phyloP scores from a whole-genome alignment of 495 filamentous ascomycete species.

The Xylaria grammica region DNA sequence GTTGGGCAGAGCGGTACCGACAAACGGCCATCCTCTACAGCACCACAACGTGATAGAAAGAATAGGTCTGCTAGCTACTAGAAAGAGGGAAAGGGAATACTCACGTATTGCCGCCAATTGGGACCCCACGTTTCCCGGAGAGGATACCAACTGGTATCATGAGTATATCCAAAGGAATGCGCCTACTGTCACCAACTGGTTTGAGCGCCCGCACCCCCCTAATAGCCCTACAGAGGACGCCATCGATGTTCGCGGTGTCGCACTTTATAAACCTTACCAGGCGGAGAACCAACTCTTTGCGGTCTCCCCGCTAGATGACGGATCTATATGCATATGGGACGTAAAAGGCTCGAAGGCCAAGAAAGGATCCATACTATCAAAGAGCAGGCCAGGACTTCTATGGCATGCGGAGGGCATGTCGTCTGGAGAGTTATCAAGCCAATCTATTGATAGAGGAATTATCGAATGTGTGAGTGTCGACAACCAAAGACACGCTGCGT shows the following conservation, averaged over 20 bases:
- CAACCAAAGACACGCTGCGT: slow-evolving; percentile 69
- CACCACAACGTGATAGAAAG: slow-evolving; percentile 32
- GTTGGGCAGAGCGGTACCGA: slow-evolving; percentile 35
- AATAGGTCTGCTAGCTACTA: slow-evolving; percentile 22
- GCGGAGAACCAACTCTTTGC: slow-evolving; percentile 60
- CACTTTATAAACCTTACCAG: slow-evolving; percentile 58
- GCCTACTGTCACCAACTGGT: slow-evolving; percentile 74
- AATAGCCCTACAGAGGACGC: slow-evolving; percentile 37
- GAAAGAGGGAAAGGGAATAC: slow-evolving; percentile 51
- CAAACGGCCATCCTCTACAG: slow-evolving; percentile 36
- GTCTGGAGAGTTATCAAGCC: slow-evolving; percentile 36
- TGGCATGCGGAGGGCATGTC: neutral
- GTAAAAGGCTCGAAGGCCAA: slow-evolving; percentile 63
- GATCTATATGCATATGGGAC: slow-evolving; percentile 86
- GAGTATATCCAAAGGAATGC: slow-evolving; percentile 87
- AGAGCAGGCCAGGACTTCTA: slow-evolving; percentile 65
- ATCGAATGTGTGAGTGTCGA: slow-evolving; percentile 87
- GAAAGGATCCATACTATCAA: slow-evolving; percentile 68
- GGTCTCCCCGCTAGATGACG: slow-evolving; percentile 82
- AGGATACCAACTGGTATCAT: slow-evolving; percentile 78
- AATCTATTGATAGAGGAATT: slow-evolving; percentile 66
- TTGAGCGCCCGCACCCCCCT: slow-evolving; percentile 62
- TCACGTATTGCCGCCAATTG: slow-evolving; percentile 69
- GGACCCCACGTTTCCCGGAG: slow-evolving; percentile 76
- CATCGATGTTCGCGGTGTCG: slow-evolving; percentile 68